Evolutionary conservation across 495 filamentous ascomycete species (phyloP).

Genomic region (Lasiosphaeria ovina): DNA sequence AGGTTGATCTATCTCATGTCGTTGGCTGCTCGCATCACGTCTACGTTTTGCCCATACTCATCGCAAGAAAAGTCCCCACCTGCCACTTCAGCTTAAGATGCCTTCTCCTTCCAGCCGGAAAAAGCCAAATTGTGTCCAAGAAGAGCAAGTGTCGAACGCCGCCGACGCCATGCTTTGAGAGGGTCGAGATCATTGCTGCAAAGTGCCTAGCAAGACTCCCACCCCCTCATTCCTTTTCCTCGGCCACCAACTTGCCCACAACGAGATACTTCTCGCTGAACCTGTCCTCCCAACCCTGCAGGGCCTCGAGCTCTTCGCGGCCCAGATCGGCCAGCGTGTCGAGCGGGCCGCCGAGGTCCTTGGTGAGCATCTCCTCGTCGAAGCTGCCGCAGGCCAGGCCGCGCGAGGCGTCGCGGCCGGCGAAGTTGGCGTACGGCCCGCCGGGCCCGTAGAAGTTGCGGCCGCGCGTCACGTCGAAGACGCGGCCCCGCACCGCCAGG

Average conservation of each 20-base stretch:
- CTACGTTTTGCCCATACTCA: too few relatives aligned
- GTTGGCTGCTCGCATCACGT: too few relatives aligned
- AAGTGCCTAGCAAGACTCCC: too few relatives aligned
- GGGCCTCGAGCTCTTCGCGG: constrained; percentile 73
- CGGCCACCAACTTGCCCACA: constrained; percentile 78
- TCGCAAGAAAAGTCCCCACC: too few relatives aligned
- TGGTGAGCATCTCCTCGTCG: constrained; percentile 93
- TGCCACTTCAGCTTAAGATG: too few relatives aligned
- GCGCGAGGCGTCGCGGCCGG: constrained; percentile 87
- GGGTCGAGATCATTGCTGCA: too few relatives aligned
- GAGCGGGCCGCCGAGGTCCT: constrained; percentile 81
- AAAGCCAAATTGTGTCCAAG: too few relatives aligned
- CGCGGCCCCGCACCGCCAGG: constrained; percentile 76
- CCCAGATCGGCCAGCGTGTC: constrained; percentile 76
- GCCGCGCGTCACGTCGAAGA: constrained; percentile 85
- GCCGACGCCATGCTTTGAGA: too few relatives aligned
- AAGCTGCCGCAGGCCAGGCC: constrained; percentile 91
- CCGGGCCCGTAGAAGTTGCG: constrained; percentile 92
- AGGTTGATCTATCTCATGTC: too few relatives aligned
- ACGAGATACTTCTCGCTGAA: constrained; percentile 93
- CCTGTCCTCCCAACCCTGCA: constrained; percentile 87
- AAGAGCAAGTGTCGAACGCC: too few relatives aligned
- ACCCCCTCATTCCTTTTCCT: too few relatives aligned
- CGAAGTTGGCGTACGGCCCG: constrained; percentile 91
- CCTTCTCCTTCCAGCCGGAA: too few relatives aligned